phyloP scores from a whole-genome alignment of 2,329 filamentous ascomycete genomes.

The Cordyceps fumosorosea region DNA sequence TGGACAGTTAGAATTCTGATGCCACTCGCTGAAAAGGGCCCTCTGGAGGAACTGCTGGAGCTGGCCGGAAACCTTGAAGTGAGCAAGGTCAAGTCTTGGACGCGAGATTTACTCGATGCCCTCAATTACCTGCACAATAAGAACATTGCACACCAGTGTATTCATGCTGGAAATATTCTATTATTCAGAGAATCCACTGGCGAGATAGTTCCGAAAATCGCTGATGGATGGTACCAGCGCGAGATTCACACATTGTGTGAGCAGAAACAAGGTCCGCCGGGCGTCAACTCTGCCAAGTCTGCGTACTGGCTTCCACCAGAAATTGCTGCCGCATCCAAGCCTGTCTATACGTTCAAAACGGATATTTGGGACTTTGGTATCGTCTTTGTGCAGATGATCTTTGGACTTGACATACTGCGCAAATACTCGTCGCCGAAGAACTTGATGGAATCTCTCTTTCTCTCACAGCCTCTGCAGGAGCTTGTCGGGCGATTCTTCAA shows the following conservation, averaged over 20 bases:
- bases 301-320: constrained; percentile 82
- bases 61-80: constrained; percentile 68
- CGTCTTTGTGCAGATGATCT: constrained; percentile 88
- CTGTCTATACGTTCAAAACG: constrained; percentile 66
- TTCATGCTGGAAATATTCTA: constrained; percentile 74
- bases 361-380: constrained; percentile 95
- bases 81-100: constrained; percentile 77
- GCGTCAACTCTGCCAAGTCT: constrained; percentile 59
- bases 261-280: constrained; percentile 46
- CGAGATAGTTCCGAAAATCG: constrained; percentile 65
- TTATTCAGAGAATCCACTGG: constrained; percentile 64
- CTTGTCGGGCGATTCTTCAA: constrained; percentile 81
- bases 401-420: constrained; percentile 69
- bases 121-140: constrained; percentile 81
- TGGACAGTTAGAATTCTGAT: constrained; percentile 74
- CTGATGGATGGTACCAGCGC: constrained; percentile 65
- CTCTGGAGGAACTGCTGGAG: constrained; percentile 74
- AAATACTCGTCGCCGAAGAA: constrained; percentile 74
- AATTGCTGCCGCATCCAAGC: constrained; percentile 54
- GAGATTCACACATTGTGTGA: constrained; percentile 56
- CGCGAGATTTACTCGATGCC: constrained; percentile 83
- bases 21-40: constrained; percentile 74
- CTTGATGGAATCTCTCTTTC: constrained; percentile 61
- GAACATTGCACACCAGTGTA: constrained; percentile 75
- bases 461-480: constrained; percentile 72